A percentile compares a stretch with the other conserved stretches of the same genome.
Conservation (phyloP, 164 flowering plant genomes). For the Magnolia kwangsiensis region DNA sequence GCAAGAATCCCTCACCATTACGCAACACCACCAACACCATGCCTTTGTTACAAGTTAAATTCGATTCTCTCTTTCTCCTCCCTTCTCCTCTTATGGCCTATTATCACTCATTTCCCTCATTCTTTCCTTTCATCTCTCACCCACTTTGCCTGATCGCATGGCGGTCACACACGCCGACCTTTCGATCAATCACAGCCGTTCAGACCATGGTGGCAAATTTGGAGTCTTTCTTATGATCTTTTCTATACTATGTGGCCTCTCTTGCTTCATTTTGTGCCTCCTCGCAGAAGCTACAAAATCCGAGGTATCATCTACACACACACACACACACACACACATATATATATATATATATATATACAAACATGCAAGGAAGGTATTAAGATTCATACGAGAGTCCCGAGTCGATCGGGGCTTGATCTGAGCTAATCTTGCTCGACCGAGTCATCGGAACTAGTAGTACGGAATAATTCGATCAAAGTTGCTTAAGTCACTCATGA, state of each 20-base stretch:
- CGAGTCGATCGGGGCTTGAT: no score
- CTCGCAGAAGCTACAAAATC: slow-evolving; percentile 78
- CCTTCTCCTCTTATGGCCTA: neutral
- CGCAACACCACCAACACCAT: slow-evolving; percentile 1
- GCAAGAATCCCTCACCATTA: slow-evolving; percentile 1
- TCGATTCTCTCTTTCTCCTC: neutral
- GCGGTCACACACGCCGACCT: slow-evolving; percentile 92
- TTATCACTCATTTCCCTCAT: neutral
- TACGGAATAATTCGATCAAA: no score
- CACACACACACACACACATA: neutral
- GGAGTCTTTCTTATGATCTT: slow-evolving; percentile 54
- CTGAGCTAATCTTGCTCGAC: no score
- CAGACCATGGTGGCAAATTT: slow-evolving; percentile 58
- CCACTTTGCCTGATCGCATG: slow-evolving; percentile 18
- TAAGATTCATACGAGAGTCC: no score
- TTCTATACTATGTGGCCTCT: slow-evolving; percentile 65
- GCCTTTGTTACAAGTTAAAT: slow-evolving; percentile 9
- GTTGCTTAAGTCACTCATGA: no score
- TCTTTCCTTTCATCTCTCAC: neutral
- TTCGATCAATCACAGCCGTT: slow-evolving; percentile 37
- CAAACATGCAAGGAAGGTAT: neutral
- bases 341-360: no score
- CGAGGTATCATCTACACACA: slow-evolving; percentile 35
- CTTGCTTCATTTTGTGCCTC: slow-evolving; percentile 77
- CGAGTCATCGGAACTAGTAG: no score